Conservation (phyloP, 2,329 filamentous ascomycete species). For the Cladophialophora carrionii region DNA sequence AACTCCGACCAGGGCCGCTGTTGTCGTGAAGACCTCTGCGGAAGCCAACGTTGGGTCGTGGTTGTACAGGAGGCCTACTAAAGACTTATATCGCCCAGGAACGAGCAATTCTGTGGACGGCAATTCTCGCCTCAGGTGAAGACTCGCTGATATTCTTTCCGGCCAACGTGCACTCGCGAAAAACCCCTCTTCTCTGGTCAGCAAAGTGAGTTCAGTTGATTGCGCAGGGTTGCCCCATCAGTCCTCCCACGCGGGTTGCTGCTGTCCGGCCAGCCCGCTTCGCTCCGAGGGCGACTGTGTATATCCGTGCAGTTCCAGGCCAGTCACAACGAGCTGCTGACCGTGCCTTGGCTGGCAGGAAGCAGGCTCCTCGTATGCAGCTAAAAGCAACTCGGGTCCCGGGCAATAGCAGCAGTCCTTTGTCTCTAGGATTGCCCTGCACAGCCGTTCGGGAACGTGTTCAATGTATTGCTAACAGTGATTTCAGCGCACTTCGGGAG, state of each 20-base stretch:
- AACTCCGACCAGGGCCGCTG: not conserved
- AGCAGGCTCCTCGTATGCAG: not conserved
- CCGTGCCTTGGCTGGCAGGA: slow-evolving; percentile 2
- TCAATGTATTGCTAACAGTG: not conserved
- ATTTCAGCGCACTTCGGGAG: not conserved
- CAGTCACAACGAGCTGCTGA: not conserved
- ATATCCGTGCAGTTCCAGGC: not conserved
- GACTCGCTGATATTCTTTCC: slow-evolving; percentile 5
- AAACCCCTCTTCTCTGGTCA: not conserved
- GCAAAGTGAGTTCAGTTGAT: not conserved
- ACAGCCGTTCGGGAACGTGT: slow-evolving; percentile 1
- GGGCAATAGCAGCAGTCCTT: not conserved
- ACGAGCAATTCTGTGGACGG: not conserved
- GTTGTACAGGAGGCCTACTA: not conserved
- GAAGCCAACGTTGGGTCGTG: not conserved
- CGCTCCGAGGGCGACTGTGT: not conserved
- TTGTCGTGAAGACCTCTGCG: not conserved
- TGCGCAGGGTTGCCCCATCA: not conserved
- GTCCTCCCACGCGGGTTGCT: slow-evolving; percentile 7
- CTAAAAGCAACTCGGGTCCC: not conserved
- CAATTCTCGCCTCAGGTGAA: slow-evolving; percentile 23
- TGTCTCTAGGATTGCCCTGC: slow-evolving; percentile 7
- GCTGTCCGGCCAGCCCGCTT: not conserved
- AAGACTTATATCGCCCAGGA: not conserved
- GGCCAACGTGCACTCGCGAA: not conserved